Evolutionary conservation across 345 rosid species (phyloP).

Genomic region (Brassica cretica): DNA sequence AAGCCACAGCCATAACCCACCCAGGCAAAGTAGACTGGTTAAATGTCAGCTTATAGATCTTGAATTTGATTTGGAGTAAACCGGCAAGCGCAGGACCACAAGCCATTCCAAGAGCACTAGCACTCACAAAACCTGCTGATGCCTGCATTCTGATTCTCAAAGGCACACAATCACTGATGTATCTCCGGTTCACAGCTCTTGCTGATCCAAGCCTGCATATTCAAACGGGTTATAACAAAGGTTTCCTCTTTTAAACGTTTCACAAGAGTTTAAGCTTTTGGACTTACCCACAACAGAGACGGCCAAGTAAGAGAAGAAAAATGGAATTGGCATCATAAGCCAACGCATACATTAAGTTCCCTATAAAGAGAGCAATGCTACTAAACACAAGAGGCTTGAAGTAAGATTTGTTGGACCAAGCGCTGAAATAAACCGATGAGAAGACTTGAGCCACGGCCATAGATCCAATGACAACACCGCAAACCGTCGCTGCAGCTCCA

Average conservation of each 20-base stretch:
- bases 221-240: constrained; percentile 18
- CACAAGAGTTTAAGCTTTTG: not conserved
- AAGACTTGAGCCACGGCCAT: constrained; percentile 99
- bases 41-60: constrained; percentile 79
- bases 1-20: constrained; percentile 95
- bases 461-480: constrained; percentile 95
- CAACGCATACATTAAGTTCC: constrained; percentile 85
- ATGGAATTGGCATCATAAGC: constrained; percentile 87
- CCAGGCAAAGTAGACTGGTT: constrained; percentile 88
- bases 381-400: constrained; percentile 94
- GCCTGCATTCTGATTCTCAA: constrained; percentile 90
- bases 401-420: constrained; percentile 97
- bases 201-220: constrained; percentile 91
- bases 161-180: constrained; percentile 97
- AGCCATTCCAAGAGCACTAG: constrained; percentile 99
- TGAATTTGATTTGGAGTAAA: constrained; percentile 78
- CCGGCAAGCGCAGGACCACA: constrained; percentile 99
- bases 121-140: constrained; percentile 99
- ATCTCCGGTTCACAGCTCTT: constrained; percentile 96
- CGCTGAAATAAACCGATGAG: constrained; percentile 96
- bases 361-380: constrained; percentile 76
- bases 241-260: not conserved
- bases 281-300: constrained; percentile 96
- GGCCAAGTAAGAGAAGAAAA: constrained; percentile 71
- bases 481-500: constrained; percentile 98